Percentiles rank a stretch among this genome's conserved stretches.
These are phyloP conservation scores for Trametopsis cervina DNA, from an alignment of 768 basidiomycete species.

Conservation along the genomic window DNA sequence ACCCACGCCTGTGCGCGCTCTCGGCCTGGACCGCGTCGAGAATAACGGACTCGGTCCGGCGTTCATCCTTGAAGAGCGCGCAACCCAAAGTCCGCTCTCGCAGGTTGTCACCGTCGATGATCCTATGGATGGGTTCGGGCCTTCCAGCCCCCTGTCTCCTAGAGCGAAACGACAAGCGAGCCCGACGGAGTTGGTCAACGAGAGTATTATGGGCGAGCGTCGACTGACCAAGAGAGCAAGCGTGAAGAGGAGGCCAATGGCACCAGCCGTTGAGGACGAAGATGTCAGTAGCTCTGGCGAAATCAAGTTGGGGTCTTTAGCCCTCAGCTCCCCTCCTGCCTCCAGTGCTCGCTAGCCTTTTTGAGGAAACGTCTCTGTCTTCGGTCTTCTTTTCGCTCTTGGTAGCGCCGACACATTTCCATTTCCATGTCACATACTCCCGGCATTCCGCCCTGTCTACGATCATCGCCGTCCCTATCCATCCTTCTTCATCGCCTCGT, in stretches of 20 bases:
- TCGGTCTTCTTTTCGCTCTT: too few species aligned
- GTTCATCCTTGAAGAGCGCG: neutral
- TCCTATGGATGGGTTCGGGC: neutral
- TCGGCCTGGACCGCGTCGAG: neutral
- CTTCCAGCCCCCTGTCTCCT: constrained; percentile 5
- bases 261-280: constrained; percentile 16
- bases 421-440: too few species aligned
- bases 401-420: too few species aligned
- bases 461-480: too few species aligned
- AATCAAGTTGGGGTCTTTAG: neutral
- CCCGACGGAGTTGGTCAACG: constrained; percentile 61
- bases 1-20: neutral
- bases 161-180: constrained; percentile 63
- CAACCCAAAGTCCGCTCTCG: neutral
- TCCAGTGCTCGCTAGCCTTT: neutral
- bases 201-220: constrained; percentile 50
- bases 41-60: neutral
- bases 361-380: neutral
- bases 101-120: neutral
- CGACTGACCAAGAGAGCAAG: constrained; percentile 62
- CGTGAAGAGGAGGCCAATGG: constrained; percentile 40
- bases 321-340: neutral
- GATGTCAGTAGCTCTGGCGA: neutral
- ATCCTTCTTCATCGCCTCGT: too few species aligned
- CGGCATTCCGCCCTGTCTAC: too few species aligned